Percentiles rank a stretch among this genome's conserved stretches.
Conservation (phyloP, 257 asterid species). For the Fraxinus quadrangulata region DNA sequence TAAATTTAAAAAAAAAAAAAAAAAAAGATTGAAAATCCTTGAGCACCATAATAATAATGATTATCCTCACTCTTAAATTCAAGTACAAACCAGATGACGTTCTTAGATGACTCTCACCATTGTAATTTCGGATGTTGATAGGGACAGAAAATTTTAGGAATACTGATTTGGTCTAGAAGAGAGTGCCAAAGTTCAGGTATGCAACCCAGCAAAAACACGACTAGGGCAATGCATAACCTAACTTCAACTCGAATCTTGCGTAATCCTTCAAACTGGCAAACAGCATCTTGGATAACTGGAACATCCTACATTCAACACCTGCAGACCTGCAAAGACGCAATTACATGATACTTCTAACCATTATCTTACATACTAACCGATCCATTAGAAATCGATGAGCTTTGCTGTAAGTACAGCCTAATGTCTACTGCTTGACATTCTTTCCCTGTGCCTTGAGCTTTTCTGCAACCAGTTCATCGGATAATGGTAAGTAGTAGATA, state of each 20-base stretch:
- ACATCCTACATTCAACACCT: constrained; percentile 41
- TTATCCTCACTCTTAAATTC: background rate
- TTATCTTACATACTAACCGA: constrained; percentile 38
- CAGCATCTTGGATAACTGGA: constrained; percentile 44
- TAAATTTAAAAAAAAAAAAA: too few relatives aligned
- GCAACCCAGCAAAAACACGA: background rate
- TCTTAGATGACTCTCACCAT: background rate
- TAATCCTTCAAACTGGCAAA: constrained; percentile 19
- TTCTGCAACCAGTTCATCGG: constrained; percentile 48
- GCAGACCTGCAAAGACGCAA: constrained; percentile 57
- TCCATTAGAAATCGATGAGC: constrained; percentile 36
- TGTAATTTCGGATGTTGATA: background rate
- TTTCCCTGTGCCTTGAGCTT: constrained; percentile 37
- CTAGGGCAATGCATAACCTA: background rate
- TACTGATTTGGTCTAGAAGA: background rate
- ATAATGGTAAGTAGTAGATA: constrained; percentile 42
- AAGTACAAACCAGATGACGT: constrained; percentile 2
- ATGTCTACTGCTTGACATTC: constrained; percentile 53
- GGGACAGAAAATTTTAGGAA: background rate
- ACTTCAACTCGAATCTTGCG: background rate
- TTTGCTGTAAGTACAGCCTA: constrained; percentile 36
- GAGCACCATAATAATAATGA: background rate
- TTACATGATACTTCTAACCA: constrained; percentile 55
- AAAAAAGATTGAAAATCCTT: background rate
- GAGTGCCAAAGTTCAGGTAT: background rate